Evolutionary conservation across 768 basidiomycete genomes (phyloP), one percentile per base, ranked within the genome.

Genomic region (Coprinellus micaceus): DNA sequence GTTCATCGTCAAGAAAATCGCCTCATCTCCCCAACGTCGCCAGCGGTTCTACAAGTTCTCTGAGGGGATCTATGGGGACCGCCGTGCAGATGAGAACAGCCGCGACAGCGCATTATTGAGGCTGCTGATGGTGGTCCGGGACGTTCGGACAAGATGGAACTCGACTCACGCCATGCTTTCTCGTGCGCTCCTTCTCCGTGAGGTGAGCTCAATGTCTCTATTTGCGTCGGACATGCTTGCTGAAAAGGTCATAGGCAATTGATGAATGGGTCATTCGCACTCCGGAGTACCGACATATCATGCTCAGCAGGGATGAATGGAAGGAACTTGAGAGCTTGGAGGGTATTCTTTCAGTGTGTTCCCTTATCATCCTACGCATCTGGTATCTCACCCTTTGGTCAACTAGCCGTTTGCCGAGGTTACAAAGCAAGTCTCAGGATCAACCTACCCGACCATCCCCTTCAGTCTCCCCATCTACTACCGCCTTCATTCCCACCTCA

Each of bases 81-180:
- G n/a, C 26, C 30, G 9, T 30, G 25, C 5, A 22, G 40, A 58
- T 10, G 36, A 58, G 29, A 24, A 47, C 29, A 37, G 25, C 45
- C 50, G 1, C 52, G 53, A 36, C 41, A 40, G 11, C 41, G 33
- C 3, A 54, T 58, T n/a, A 58, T 52, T 15, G 45, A 24, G 19
- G 45, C 29, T 36, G 21, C 58, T 72, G 6, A 67, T 69, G 64
- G 67, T 69, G 10, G 61, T 73, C 5, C 63, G 63, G 4, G 71
- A 75, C 61, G 65, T 74, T 26, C 50, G 47, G 2, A 75, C 68
- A 0, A 74, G n/a, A n/a, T n/a, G n/a, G n/a, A n/a, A n/a, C n/a
- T n/a, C n/a, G n/a, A n/a, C n/a, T n/a, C n/a, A n/a, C 52, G 67
- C 67, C 1, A 72, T 72, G 69, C 69, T 72, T 39, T 28, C 57